phyloP scores from a whole-genome alignment of 371 early-diverging fungal genomes.

The Rhizopus microsporus region DNA sequence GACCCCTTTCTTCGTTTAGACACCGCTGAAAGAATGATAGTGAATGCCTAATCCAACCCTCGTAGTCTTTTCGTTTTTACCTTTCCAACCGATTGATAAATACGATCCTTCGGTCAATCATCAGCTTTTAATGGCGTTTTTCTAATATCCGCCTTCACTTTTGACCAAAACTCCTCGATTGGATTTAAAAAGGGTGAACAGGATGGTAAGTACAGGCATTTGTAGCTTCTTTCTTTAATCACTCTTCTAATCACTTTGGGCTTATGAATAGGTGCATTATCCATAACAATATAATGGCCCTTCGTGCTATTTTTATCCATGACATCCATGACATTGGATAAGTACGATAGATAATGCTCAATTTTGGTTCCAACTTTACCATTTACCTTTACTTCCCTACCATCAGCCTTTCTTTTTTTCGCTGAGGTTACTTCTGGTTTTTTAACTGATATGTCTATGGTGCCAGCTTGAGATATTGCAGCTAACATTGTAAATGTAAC shows the following conservation, averaged over 20 bases:
- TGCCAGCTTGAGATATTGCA: slow-evolving; percentile 2
- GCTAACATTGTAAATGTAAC: slow-evolving; percentile 8
- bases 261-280: slow-evolving; percentile 21
- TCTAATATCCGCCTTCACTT: no score
- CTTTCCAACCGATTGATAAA: no score
- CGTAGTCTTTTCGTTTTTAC: no score
- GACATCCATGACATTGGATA: slow-evolving; percentile 11
- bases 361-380: slow-evolving; percentile 12
- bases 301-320: slow-evolving; percentile 14
- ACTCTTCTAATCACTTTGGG: slow-evolving; percentile 5
- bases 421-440: no score
- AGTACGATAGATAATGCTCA: slow-evolving; percentile 13
- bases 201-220: background rate
- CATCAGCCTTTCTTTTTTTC: no score
- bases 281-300: slow-evolving; percentile 5
- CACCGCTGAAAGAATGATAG: no score
- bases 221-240: slow-evolving; percentile 18
- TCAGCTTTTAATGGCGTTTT: no score
- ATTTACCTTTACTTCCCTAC: slow-evolving; percentile 12
- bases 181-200: no score
- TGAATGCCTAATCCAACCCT: no score
- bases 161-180: no score
- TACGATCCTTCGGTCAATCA: no score
- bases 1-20: no score
- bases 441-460: slow-evolving; percentile 1